Evolutionary conservation across 78 protist genomes (phyloP), one percentile per base, ranked within the genome.

Genomic region (Protostelium mycophagum): DNA sequence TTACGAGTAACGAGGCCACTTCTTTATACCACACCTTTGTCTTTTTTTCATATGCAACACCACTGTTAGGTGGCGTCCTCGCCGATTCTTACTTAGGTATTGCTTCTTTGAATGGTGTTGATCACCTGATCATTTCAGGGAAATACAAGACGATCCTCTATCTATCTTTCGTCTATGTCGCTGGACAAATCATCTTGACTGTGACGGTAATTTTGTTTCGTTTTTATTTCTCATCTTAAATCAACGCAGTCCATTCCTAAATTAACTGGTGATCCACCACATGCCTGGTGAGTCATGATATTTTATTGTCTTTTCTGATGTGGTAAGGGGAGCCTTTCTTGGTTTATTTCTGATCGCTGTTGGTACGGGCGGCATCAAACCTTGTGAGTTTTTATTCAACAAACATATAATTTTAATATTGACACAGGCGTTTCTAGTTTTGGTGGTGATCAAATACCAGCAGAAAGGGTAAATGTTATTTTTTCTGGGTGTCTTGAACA

Each of bases 351-450:
- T 96, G 37, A 87, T 96, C 31, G 96, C 96, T 1, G 28, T 94
- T 0, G 96, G 97, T 84, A 96, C 97, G 0, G 97, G 97, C 9
- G 97, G 96, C 39, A 86, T 90, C 1, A 87, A 91, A 85, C 89
- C 89, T 25, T 51, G 73, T 51, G 73, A 51, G 73, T 25, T 51
- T 36, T 0, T 63, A 38, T 31, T 86, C 63, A 38, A 35, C 38
- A 36, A 1, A 35, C 38, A 28, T 1, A 38, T 51, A 0, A 28
- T 86, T 63, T 38, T 1, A 34, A 0, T 0, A n/a, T n/a, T 36
- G 36, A 38, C 88, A 88, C 73, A 29, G 85, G 91, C 0, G 94
- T 91, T 1, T 51, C 91, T 0, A 85, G 95, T 34, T 93, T 96
- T 34, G 90, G 91, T 31, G 97, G 95, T 38, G 97, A 96, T 31